Conservation (phyloP, 768 basidiomycete genomes). For the Pseudohyphozyma bogoriensis region DNA sequence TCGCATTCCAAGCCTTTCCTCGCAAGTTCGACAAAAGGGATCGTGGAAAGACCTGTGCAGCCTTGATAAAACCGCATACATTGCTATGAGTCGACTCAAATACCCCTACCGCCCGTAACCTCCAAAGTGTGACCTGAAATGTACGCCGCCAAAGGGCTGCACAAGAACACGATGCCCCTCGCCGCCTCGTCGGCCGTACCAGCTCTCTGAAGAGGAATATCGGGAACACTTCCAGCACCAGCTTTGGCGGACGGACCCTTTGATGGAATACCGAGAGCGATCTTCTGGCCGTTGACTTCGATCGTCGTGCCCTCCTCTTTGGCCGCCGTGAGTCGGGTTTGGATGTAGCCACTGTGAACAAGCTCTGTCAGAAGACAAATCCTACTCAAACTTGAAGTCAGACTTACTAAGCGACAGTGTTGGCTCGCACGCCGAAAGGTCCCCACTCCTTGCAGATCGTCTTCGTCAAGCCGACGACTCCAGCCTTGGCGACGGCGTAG, state of each 20-base stretch:
- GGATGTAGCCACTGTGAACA: conserved; percentile 45
- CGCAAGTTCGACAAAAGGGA: too few species aligned
- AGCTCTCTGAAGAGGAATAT: conserved; percentile 56
- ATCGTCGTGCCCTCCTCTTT: conserved; percentile 68
- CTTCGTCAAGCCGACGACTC: conserved; percentile 63
- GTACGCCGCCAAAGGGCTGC: conserved; percentile 66
- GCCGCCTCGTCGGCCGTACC: conserved; percentile 68
- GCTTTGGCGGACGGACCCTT: background rate
- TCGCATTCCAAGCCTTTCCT: too few species aligned
- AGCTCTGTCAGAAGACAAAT: conserved; percentile 46
- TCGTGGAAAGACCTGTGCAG: too few species aligned
- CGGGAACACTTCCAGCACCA: background rate
- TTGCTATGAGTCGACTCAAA: too few species aligned
- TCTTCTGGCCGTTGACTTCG: conserved; percentile 71
- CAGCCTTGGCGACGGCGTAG: conserved; percentile 37
- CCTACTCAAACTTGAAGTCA: too few species aligned
- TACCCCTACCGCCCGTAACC: too few species aligned
- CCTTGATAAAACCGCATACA: too few species aligned
- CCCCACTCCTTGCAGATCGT: conserved; percentile 86
- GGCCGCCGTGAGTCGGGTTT: conserved; percentile 62
- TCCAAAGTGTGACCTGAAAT: conserved; percentile 37
- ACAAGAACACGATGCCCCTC: conserved; percentile 63
- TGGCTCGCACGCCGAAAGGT: conserved; percentile 65
- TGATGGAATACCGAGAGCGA: conserved; percentile 60
- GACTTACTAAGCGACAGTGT: conserved; percentile 62